Percentiles rank a stretch among this genome's conserved stretches.
Conservation (phyloP, 1,284 basidiomycete species). For the Erythrobasidium hasegawianum region DNA sequence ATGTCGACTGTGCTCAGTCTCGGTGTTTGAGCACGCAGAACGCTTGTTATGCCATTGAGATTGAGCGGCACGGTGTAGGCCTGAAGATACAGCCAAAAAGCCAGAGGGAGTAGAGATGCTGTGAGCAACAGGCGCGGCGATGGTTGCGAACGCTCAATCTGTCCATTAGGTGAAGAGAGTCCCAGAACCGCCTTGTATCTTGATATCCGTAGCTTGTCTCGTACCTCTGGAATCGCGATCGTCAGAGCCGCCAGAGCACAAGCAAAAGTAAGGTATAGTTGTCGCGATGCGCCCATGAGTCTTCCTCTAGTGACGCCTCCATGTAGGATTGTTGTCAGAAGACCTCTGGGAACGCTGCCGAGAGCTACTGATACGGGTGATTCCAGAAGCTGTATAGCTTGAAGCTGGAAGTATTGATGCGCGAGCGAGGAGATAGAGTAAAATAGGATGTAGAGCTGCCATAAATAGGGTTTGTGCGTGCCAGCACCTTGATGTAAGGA, state of each 20-base stretch:
- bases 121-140: too few species aligned
- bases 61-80: background rate
- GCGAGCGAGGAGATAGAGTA: slow-evolving; percentile 6
- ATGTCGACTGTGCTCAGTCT: slow-evolving; percentile 21
- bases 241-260: background rate
- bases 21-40: background rate
- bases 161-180: background rate
- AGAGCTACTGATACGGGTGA: slow-evolving; percentile 14
- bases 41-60: background rate
- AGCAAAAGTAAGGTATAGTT: background rate
- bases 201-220: background rate
- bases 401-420: slow-evolving; percentile 8
- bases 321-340: slow-evolving; percentile 13
- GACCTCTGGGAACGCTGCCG: slow-evolving; percentile 14
- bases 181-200: background rate
- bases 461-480: background rate
- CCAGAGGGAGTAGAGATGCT: too few species aligned
- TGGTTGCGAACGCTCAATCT: background rate
- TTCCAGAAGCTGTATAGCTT: slow-evolving; percentile 11
- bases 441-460: slow-evolving; percentile 1
- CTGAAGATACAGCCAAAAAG: too few species aligned
- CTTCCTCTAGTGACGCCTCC: slow-evolving; percentile 14
- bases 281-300: slow-evolving; percentile 4
- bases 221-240: slow-evolving; percentile 5
- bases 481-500: background rate